phyloP scores from a whole-genome alignment of 768 basidiomycete species.

The Lentinula guzmanii region DNA sequence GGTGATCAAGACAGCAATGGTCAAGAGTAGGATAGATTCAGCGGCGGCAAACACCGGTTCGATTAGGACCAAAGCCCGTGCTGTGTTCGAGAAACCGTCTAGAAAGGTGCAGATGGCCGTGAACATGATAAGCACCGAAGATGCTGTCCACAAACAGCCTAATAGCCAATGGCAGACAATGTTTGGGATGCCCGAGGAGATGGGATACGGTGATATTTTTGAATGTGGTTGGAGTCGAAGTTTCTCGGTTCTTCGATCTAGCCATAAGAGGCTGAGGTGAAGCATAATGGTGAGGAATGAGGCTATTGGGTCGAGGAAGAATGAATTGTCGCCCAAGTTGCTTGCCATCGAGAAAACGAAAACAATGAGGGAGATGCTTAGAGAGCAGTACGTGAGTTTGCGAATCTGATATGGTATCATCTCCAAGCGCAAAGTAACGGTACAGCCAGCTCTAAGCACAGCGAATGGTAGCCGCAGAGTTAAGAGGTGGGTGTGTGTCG shows the following conservation, averaged over 20 bases:
- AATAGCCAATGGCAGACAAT: neutral
- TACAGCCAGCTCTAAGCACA: neutral
- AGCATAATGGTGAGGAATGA: neutral
- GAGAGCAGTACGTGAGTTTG: neutral
- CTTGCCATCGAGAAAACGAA: neutral
- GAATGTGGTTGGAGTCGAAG: neutral
- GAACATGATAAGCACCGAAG: neutral
- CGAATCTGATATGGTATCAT: neutral
- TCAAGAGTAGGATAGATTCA: neutral
- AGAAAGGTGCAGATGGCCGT: neutral
- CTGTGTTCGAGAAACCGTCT: neutral
- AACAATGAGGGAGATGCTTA: neutral
- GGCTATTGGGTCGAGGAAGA: slow-evolving; percentile 1
- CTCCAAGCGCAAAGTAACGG: neutral
- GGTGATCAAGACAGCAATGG: neutral
- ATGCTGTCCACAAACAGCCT: neutral
- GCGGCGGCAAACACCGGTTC: neutral
- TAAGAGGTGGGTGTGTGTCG: neutral
- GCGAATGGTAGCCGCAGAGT: neutral
- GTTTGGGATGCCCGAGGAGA: neutral
- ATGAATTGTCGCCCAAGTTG: neutral
- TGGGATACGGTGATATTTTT: neutral
- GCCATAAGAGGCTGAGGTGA: neutral
- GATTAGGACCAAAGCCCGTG: neutral
- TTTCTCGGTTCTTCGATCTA: neutral